A percentile compares a stretch with the other conserved stretches of the same genome.
These are phyloP conservation scores for Medicago ruthenica DNA, from an alignment of 306 rosid genomes.

Conservation along the genomic window DNA sequence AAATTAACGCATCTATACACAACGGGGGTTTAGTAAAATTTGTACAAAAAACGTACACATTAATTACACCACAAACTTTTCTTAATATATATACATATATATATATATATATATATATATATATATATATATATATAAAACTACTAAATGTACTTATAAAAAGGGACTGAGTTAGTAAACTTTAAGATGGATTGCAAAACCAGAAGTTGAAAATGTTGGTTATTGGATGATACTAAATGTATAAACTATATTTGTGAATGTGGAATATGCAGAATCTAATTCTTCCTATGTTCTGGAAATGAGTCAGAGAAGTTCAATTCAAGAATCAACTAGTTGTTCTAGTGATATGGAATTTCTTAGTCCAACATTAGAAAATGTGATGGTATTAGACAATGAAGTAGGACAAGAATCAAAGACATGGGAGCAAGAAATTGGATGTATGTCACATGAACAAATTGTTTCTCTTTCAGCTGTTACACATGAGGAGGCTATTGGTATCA, in stretches of 20 bases:
- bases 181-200: no score
- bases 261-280: conserved; percentile 40
- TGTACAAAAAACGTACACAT: neutral
- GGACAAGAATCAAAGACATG: conserved; percentile 31
- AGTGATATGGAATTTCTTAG: conserved; percentile 42
- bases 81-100: neutral
- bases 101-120: no score
- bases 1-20: no score
- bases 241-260: neutral
- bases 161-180: no score
- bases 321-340: neutral
- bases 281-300: conserved; percentile 39
- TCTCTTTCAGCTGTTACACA: conserved; percentile 47
- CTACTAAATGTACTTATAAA: no score
- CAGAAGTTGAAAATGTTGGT: no score
- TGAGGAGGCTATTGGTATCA: conserved; percentile 75
- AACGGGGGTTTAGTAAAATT: neutral
- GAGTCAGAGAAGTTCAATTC: conserved; percentile 34
- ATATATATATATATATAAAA: no score
- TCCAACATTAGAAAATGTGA: conserved; percentile 41
- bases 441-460: conserved; percentile 45
- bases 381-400: conserved; percentile 39
- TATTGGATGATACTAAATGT: neutral
- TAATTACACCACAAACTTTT: neutral
- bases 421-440: conserved; percentile 34